Evolutionary conservation across 805 yeast genomes (phyloP), one percentile per base, ranked within the genome.

Genomic region (Candida saitoana): DNA sequence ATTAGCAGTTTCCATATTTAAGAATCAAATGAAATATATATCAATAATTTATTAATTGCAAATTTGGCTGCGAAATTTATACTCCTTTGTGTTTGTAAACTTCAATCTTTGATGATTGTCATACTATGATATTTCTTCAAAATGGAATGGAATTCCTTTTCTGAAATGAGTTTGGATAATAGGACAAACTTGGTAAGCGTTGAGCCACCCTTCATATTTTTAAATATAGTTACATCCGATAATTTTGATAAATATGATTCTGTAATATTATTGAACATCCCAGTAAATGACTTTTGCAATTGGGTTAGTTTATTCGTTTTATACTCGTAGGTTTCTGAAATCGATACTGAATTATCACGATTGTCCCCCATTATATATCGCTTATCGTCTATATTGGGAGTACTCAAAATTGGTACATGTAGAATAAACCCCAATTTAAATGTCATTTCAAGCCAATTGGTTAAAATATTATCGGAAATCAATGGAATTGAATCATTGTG

Each of bases 391-490:
- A 59, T 46, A 15, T 49, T 50, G 1, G 69, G 70, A 2, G 68
- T 54, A 6, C 57, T 45, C 19, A 63, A 41, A 2, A 64, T 30
- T 0, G 69, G 67, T 16, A 62, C 39, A 43, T 63, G 70, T 15
- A 53, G 33, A 12, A 57, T 38, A 7, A 49, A 34, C 18, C 47
- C 50, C 12, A 44, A 42, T 12, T 45, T 42, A 20, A 39, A 42
- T 36, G 48, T 49, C 17, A 60, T 18, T 41, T 62, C 67, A 6
- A 60, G n/a, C 69, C 67, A 63, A 22, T 52, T 45, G 16, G 52
- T 46, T 31, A 54, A 24, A 5, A 55, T 19, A 45, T 57, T 60
- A 8, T 60, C 62, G 4, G 65, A 55, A 4, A 60, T 35, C 34
- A 64, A 47, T 2, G 67, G 65, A 14, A 52, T 42, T 3, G 51